Base-by-base conservation (phyloP, 164 flowering plant species). In the Umbellularia californica region DNA sequence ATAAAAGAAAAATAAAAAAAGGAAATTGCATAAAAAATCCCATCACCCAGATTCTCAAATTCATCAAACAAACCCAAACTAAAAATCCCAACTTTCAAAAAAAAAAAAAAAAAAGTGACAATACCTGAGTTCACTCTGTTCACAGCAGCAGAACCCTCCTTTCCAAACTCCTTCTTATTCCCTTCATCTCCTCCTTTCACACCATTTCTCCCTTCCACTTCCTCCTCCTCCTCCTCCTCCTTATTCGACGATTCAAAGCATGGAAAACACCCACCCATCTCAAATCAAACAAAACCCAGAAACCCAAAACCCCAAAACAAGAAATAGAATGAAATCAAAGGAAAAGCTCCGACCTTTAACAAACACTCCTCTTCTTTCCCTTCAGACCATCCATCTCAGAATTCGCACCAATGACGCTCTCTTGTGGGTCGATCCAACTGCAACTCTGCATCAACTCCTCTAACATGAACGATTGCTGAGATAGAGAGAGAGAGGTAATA, bases 241-340 rank as follows among this genome's bases (percentile, higher is more conserved):
- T 82, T 74, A n/a, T 79, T 73, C 65, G 87, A 81, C 71, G 87
- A 81, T 78, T 83, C 83, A 75, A 85, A 85, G 74, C 87, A 83
- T 0, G 85, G 80, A 73, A 83, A 77, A 72, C 87, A 85, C 41
- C 85, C 84, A 51, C 83, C 85, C 87, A 85, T 85, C 72, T 70
- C 79, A 77, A 81, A 75, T 73, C 74, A 25, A 74, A 5, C 62
- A 75, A 65, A 30, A 30, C 70, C 63, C 68, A 66, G 70, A 79
- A 58, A 65, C 41, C 64, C n/a, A 9, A 28, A 74, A 55, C 13
- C 24, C 67, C 22, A 64, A 22, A 24, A 64, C 12, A 2, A 22
- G 28, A 64, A 22, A n/a, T 20, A 22, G 28, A 12, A 2, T 1
- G 28, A 22, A 64, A 22, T 9, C 10, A 11, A 22, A 6, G 12